Evolutionary conservation across 257 asterid species (phyloP).

Genomic region (Solanum chmielewskii): DNA sequence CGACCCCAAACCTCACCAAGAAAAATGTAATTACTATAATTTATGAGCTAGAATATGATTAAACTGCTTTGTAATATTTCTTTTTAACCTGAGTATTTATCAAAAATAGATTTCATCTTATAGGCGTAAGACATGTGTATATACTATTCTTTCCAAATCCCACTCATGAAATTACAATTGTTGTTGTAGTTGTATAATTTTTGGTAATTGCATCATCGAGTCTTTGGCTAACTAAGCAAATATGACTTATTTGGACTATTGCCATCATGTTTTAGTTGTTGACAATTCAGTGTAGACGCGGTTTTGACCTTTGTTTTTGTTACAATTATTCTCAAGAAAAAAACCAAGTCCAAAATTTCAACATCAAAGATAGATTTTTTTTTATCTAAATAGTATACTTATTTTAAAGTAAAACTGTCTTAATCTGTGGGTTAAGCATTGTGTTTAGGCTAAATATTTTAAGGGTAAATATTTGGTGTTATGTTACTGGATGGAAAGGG

Average conservation of each 20-base stretch:
- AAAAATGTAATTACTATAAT: not conserved
- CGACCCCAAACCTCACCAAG: not conserved
- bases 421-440: not conserved
- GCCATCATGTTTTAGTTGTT: not conserved
- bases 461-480: not conserved
- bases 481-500: not conserved
- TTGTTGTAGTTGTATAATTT: not conserved
- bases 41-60: too few species aligned
- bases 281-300: not conserved
- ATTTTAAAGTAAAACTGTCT: not conserved
- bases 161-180: not conserved
- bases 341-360: not conserved
- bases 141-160: too few species aligned
- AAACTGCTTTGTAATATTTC: too few species aligned
- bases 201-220: not conserved
- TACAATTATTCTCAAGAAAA: not conserved
- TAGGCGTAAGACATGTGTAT: too few species aligned
- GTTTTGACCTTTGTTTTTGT: not conserved
- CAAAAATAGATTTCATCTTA: not conserved
- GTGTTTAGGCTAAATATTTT: not conserved
- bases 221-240: not conserved
- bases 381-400: not conserved
- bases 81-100: too few species aligned
- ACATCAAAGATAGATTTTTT: not conserved
- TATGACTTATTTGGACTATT: not conserved